Base-by-base conservation (phyloP, 768 basidiomycete species). In the Wakefieldia striispora region DNA sequence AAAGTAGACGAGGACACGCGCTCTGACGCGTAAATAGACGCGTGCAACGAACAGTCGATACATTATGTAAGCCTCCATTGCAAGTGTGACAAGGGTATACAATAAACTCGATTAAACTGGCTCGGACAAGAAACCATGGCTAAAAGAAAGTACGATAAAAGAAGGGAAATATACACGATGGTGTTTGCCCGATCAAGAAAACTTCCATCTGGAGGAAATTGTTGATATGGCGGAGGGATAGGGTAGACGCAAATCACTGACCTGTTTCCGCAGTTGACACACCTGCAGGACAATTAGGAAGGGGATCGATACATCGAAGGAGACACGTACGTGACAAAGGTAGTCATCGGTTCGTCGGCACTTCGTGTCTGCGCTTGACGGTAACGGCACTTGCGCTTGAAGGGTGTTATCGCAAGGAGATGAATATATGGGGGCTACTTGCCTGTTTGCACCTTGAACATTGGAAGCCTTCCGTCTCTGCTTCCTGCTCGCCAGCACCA, bases 261-360 rank as follows among this genome's bases (percentile, higher is more conserved):
- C 77, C 78, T 74, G 63, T 85, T 77, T 61, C 80, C 79, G 62
- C 86, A 88, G 55, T 80, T 80, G 46, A 80, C 78, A 68, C 88
- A 88, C 46, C 83, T 83, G 55, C 40, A 52, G 34, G 0, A 16
- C 43, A 38, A 49, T 53, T 10, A 51, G 45, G 35, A 24, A 39
- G 19, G n/a, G 40, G 24, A 35, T 13, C 11, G 16, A 34, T 24
- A 23, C 10, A 24, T 19, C 24, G 36, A 23, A 46, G n/a, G 8
- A 33, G 21, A 17, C 26, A 74, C 77, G 54, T 70, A 91, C 83
- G 90, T 93, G 57, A 94, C 91, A 65, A 94, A 95, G 17, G 93
- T 95, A 3, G 95, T 97, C 95, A 98, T 97, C 20, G 95, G 95
- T 71, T 97, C 97, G 72, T 98, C 97, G 8, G 97, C 95, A 63